Evolutionary conservation across 352 stramenopile species (phyloP), one percentile per base, ranked within the genome.

Genomic region (Globisporangium rhizosaccharum): DNA sequence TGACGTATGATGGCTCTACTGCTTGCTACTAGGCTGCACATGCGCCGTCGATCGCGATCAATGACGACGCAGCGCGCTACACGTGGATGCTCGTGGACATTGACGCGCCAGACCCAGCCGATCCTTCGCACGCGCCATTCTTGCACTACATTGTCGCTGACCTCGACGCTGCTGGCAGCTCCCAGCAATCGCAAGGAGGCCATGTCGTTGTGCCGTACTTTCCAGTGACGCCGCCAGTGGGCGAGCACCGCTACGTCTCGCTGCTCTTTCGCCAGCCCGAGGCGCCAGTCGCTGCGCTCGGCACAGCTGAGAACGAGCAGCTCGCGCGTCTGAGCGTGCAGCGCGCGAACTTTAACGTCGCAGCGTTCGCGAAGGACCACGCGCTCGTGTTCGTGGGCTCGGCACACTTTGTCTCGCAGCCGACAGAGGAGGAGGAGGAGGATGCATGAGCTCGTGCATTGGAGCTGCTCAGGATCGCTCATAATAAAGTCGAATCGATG

Each of bases 51-150:
- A 56, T 86, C 51, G 51, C 61, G 0, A 53, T 85, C 26, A 48
- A 68, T 44, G 37, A 53, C 37, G 72, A 49, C 60, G 8, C 3
- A 4, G 70, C 62, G 25, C 58, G 53, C 20, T 90, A 84, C 72
- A 89, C 77, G 42, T 85, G 68, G 57, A 57, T 91, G 23, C 71
- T 91, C 14, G 57, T 91, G 33, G 82, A 91, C 56, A 83, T 91
- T 28, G 80, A 89, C 61, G 82, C 82, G 12, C 82, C 82, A 2
- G 61, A 79, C 45, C 82, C 82, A 10, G 55, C 63, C 17, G 62
- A 73, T 1, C 77, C 82, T 14, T 71, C 68, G 1, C 79, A 91
- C 59, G 63, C 81, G 46, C 81, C 81, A 41, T 91, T 88, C 60
- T 60, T 91, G 47, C 81, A 91, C 65, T 85, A 81, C 57, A 86